These are phyloP conservation scores for Scleromitrula shiraiana DNA, from an alignment of 2,329 filamentous ascomycete species.

Conservation along the genomic window DNA sequence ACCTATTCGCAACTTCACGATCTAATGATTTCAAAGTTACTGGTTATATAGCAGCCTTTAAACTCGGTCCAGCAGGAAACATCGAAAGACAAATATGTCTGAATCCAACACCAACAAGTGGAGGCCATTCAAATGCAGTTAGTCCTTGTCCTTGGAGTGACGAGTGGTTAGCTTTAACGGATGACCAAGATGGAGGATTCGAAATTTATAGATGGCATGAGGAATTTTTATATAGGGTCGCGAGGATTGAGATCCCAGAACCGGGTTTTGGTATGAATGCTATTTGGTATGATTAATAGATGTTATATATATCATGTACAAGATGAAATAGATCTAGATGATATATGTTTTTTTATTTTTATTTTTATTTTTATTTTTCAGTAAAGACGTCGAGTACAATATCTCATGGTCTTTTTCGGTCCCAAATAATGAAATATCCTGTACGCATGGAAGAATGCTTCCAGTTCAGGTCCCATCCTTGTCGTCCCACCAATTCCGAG, in stretches of 20 bases:
- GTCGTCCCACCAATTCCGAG: too few relatives aligned
- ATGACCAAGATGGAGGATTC: conserved; percentile 79
- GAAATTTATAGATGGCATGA: conserved; percentile 85
- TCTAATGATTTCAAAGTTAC: conserved; percentile 68
- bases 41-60: conserved; percentile 77
- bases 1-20: conserved; percentile 79
- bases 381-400: too few relatives aligned
- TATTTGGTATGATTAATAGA: conserved; percentile 74
- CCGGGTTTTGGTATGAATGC: conserved; percentile 95
- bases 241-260: conserved; percentile 68
- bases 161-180: conserved; percentile 83
- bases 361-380: too few relatives aligned
- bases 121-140: conserved; percentile 85
- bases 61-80: conserved; percentile 57
- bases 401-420: not conserved
- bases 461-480: too few relatives aligned
- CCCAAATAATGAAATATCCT: too few relatives aligned
- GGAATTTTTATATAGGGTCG: conserved; percentile 71
- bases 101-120: conserved; percentile 78
- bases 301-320: not conserved
- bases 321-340: not conserved
- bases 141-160: conserved; percentile 75
- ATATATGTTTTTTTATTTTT: not conserved
- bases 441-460: too few relatives aligned
- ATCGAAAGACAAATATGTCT: conserved; percentile 74